Base-by-base conservation (phyloP, 176 grass and related monocot species). In the Carex kokanica region DNA sequence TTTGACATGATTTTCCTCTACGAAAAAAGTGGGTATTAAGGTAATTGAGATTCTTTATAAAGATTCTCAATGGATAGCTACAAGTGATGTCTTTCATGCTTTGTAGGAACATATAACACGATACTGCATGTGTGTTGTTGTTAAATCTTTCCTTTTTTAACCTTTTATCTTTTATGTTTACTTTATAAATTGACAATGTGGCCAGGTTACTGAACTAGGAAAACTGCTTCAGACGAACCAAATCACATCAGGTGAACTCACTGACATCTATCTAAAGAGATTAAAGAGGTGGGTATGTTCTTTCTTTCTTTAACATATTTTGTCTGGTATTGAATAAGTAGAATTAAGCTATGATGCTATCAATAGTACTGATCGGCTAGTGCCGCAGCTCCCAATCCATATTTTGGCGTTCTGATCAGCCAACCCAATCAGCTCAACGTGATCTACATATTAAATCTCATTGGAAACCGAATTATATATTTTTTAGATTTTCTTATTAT, bases 181-280 rank as follows among this genome's bases (percentile, higher is more conserved):
- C 53, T 15, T 55, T 21, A 12, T 79, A 23, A 65, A 54, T 78
- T 54, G 15, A 21, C 10, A 78, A 78, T 55, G 6, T 78, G 51
- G 14, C 73, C 73, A 93, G 95, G 83, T 98, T 52, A 81, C 85
- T 87, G 92, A 98, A 78, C 87, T 98, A 1, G 92, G 88, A 25
- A 89, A 94, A 53, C 88, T 98, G 78, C 89, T 98, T 77, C 93
- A 85, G 84, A 93, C 88, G 59, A 98, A 91, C 23, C 74, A 98
- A 93, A 85, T 94, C 45, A 94, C 95, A 67, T 98, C 95, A 3
- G 24, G 3, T 17, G 92, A 98, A 89, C 95, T 98, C 57, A 91
- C 90, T 43, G 90, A 87, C 72, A 81, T 97, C 69, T 94, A 94
- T 81, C 40, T 98, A 59, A 86, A 59, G 70, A 98, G 92, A 93